Conservation (phyloP, 2,329 filamentous ascomycete species). For the Fusarium hainanense region DNA sequence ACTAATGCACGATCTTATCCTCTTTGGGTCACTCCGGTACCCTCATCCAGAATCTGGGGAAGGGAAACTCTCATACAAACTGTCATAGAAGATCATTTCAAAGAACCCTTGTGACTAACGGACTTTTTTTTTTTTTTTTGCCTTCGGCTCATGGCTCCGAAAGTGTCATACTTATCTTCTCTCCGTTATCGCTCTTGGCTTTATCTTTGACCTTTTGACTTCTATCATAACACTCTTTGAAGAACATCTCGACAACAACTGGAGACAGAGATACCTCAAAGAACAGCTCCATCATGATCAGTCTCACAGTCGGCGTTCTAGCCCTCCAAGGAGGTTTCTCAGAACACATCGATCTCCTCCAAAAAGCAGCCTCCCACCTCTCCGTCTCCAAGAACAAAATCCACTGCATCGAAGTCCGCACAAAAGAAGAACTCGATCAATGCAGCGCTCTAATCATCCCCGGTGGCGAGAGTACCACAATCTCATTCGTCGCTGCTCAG, state of each 20-base stretch:
- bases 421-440: conserved; percentile 71
- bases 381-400: conserved; percentile 55
- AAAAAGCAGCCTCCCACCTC: conserved; percentile 70
- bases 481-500: conserved; percentile 86
- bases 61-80: neutral
- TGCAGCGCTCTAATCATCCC: conserved; percentile 91
- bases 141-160: conserved; percentile 35
- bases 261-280: neutral
- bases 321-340: conserved; percentile 92
- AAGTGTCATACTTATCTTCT: neutral
- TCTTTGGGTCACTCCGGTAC: conserved; percentile 37
- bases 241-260: neutral
- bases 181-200: conserved; percentile 31
- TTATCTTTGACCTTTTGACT: neutral
- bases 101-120: conserved; percentile 18
- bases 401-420: conserved; percentile 83
- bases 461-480: conserved; percentile 94
- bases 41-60: conserved; percentile 36
- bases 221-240: neutral
- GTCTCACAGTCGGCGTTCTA: conserved; percentile 68
- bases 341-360: conserved; percentile 84
- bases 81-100: neutral
- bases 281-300: conserved; percentile 35
- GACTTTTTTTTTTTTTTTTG: conserved; percentile 5
- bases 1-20: conserved; percentile 35